A percentile compares a stretch with the other conserved stretches of the same genome.
These are phyloP conservation scores for Globisporangium alternatum DNA, from an alignment of 352 stramenopile genomes.

Conservation along the genomic window DNA sequence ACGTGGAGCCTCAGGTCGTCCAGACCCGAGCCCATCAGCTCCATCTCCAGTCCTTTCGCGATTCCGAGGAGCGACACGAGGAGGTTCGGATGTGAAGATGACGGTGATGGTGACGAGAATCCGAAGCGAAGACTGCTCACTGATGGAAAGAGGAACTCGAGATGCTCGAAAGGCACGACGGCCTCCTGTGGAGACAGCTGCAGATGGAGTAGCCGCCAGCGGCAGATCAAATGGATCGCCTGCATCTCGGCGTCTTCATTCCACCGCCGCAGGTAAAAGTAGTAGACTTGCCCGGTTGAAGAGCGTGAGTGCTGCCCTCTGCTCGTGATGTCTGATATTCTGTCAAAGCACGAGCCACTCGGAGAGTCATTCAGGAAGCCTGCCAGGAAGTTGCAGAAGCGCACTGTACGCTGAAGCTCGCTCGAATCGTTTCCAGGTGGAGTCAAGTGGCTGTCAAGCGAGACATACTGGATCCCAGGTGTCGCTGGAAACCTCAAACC, in stretches of 20 bases:
- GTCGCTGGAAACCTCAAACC: slow-evolving; percentile 25
- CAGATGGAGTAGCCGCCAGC: slow-evolving; percentile 59
- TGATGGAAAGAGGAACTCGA: slow-evolving; percentile 37
- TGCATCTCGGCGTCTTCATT: slow-evolving; percentile 35
- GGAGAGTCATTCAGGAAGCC: slow-evolving; percentile 14
- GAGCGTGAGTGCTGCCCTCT: neutral
- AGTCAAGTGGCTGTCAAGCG: slow-evolving; percentile 36
- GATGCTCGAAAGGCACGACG: slow-evolving; percentile 51
- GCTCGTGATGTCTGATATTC: neutral
- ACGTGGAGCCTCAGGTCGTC: neutral
- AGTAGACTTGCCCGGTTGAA: slow-evolving; percentile 22
- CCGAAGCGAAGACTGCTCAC: neutral
- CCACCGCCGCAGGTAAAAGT: slow-evolving; percentile 49
- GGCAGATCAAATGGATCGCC: slow-evolving; percentile 52
- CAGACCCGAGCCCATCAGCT: slow-evolving; percentile 16
- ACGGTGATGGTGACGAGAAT: neutral
- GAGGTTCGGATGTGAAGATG: neutral
- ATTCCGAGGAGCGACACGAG: slow-evolving; percentile 18
- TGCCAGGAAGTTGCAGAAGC: slow-evolving; percentile 53
- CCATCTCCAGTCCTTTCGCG: slow-evolving; percentile 18
- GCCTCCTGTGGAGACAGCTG: slow-evolving; percentile 40
- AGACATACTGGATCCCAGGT: slow-evolving; percentile 42
- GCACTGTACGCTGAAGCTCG: slow-evolving; percentile 35
- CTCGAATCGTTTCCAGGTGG: neutral
- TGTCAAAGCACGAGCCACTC: neutral